Percentiles rank a stretch among this genome's conserved stretches.
phyloP scores from a whole-genome alignment of 495 filamentous ascomycete genomes.

The Thozetella sp. region DNA sequence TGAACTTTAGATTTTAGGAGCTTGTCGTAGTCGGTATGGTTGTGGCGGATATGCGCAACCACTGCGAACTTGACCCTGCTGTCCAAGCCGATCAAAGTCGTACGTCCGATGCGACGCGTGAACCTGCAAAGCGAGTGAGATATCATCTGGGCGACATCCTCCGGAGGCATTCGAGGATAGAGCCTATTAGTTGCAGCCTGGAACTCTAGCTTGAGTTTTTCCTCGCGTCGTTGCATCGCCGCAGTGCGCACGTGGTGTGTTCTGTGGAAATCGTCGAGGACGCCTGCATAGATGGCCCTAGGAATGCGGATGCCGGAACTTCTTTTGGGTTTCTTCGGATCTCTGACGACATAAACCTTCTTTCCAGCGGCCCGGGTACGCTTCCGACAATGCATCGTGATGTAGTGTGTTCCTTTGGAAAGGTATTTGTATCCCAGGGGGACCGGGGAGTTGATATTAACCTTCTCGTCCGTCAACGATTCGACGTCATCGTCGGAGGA shows the following conservation, averaged over 20 bases:
- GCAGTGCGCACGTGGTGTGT: constrained; percentile 25
- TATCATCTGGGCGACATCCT: constrained; percentile 17
- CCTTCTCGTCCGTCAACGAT: constrained; percentile 17
- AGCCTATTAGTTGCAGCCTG: constrained; percentile 17
- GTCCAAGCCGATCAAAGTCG: constrained; percentile 17
- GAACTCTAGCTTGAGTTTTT: constrained; percentile 22
- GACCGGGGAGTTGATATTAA: constrained; percentile 15
- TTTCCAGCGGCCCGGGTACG: constrained; percentile 23
- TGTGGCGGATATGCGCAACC: constrained; percentile 36
- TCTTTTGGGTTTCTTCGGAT: constrained; percentile 16
- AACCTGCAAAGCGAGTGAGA: constrained; percentile 28
- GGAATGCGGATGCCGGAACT: constrained; percentile 39
- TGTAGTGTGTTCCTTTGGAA: constrained; percentile 35
- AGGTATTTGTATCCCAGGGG: constrained; percentile 35
- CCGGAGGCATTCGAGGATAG: constrained; percentile 27
- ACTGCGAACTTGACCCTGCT: constrained; percentile 34
- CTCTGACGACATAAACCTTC: constrained; percentile 30
- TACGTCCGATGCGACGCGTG: constrained; percentile 35
- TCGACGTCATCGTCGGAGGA: neutral
- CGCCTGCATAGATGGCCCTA: constrained; percentile 19
- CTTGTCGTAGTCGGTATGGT: constrained; percentile 35
- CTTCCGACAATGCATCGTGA: constrained; percentile 37
- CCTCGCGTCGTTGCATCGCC: constrained; percentile 26
- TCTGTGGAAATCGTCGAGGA: constrained; percentile 16
- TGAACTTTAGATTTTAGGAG: constrained; percentile 14